These are phyloP conservation scores for Rhizopus sp. DNA, from an alignment of 371 early-diverging fungal genomes.

Conservation along the genomic window DNA sequence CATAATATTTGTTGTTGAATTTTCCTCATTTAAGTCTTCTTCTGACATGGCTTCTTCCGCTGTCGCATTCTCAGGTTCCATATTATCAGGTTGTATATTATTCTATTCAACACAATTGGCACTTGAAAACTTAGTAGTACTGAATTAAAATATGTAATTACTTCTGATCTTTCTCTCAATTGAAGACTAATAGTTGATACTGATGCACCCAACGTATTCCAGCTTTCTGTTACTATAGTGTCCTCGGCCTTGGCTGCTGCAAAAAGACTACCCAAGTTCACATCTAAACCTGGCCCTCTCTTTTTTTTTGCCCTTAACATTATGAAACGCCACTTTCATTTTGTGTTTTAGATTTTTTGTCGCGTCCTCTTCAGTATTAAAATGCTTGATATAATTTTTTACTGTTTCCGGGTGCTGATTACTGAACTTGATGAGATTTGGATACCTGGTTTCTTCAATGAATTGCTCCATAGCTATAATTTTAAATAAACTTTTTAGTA, in stretches of 20 bases:
- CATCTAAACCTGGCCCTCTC: constrained; percentile 7
- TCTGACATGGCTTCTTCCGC: constrained; percentile 8
- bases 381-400: constrained; percentile 9
- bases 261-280: constrained; percentile 7
- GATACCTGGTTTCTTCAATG: constrained; percentile 9
- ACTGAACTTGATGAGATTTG: constrained; percentile 12
- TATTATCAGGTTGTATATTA: constrained; percentile 12
- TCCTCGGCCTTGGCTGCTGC: constrained; percentile 1
- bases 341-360: constrained; percentile 11
- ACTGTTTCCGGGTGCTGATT: constrained; percentile 1
- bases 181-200: constrained; percentile 7
- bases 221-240: constrained; percentile 10
- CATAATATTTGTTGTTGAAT: constrained; percentile 5
- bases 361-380: constrained; percentile 14
- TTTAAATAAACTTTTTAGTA: constrained; percentile 11
- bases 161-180: constrained; percentile 11
- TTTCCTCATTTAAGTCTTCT: constrained; percentile 10
- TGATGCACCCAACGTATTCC: constrained; percentile 7
- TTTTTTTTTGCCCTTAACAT: constrained; percentile 9
- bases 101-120: constrained; percentile 13
- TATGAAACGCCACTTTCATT: constrained; percentile 12
- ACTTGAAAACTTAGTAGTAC: constrained; percentile 11
- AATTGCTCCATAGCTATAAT: constrained; percentile 14
- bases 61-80: constrained; percentile 9
- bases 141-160: constrained; percentile 5